Conservation (phyloP, 2,329 filamentous ascomycete genomes). For the Colletotrichum liriopes region DNA sequence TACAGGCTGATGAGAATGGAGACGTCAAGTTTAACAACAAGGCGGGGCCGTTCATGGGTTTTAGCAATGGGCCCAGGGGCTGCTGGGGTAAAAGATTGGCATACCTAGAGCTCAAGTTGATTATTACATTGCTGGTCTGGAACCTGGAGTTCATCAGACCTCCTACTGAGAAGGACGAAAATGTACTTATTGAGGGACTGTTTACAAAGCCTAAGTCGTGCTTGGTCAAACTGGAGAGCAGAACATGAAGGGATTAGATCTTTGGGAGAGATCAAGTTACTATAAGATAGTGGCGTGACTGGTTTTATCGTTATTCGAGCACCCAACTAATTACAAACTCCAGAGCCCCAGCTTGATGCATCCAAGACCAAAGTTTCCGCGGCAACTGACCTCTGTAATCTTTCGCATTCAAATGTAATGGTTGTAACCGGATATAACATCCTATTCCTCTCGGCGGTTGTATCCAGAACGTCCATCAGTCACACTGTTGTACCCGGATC, state of each 20-base stretch:
- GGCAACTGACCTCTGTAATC: no score
- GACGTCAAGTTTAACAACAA: background rate
- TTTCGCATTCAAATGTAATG: background rate
- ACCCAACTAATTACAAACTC: background rate
- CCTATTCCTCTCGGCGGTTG: background rate
- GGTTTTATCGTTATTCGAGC: no score
- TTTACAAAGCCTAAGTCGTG: conserved; percentile 11
- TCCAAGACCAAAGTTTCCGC: background rate
- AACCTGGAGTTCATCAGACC: background rate
- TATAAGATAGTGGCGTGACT: background rate
- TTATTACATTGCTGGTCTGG: conserved; percentile 10
- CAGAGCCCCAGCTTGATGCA: conserved; percentile 1
- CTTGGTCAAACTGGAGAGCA: conserved; percentile 4
- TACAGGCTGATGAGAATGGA: background rate
- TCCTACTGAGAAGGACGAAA: background rate
- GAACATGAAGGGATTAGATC: background rate
- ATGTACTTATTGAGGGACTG: background rate
- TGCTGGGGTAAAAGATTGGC: conserved; percentile 22
- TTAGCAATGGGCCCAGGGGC: background rate
- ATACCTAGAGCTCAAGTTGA: conserved; percentile 15
- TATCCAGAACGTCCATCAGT: conserved; percentile 7
- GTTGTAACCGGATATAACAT: background rate
- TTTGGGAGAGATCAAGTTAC: background rate
- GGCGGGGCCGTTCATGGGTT: conserved; percentile 10
- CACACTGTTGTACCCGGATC: background rate